Base-by-base conservation (phyloP, 2,329 filamentous ascomycete genomes). In the Fusarium drepaniforme region DNA sequence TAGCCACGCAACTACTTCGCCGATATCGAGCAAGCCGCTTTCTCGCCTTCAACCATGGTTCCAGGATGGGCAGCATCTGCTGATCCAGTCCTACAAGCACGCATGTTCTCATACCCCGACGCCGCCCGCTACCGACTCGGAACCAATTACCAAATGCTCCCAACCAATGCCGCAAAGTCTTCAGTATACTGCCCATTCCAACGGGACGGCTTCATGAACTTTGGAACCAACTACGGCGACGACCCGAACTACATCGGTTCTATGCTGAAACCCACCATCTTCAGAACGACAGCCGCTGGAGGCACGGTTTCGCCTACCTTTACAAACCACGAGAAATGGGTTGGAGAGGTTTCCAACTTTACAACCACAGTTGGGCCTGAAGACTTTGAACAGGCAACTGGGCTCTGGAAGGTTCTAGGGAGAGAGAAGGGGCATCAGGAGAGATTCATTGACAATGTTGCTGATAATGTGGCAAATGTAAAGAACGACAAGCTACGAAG, bases 11-110 rank as follows among this genome's bases (percentile, higher is more conserved):
- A 93, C 82, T 92, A 92, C 66, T 76, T 76, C 77, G 86, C 88
- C 66, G 92, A 94, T 78, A 89, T 93, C 63, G 92, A 94, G 81
- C 91, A 93, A 82, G 88, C 89, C 0, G 89, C 90, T 3, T 94
- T 93, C 78, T 90, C 89, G 0, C 92, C 92, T 0, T 90, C 88
- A 0, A 90, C 88, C 71, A 85, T 93, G 81, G 90, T 93, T 0
- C 91, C 91, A 0, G 92, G 92, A 11, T 86, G 91, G 66, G 90
- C 88, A 68, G 87, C 90, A 2, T 90, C 89, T 0, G 89, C 89
- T 28, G 91, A 93, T 4, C 35, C 4, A 67, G 87, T 92, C 63
- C 86, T 92, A 3, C 90, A 91, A 80, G 86, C 88, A 2, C 87
- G 90, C 38, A 85, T 91, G 75, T 92, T 91, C 81, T 86, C 88